These are phyloP conservation scores for Microdochium trichocladiopsis DNA, from an alignment of 2,329 filamentous ascomycete species.

Conservation along the genomic window DNA sequence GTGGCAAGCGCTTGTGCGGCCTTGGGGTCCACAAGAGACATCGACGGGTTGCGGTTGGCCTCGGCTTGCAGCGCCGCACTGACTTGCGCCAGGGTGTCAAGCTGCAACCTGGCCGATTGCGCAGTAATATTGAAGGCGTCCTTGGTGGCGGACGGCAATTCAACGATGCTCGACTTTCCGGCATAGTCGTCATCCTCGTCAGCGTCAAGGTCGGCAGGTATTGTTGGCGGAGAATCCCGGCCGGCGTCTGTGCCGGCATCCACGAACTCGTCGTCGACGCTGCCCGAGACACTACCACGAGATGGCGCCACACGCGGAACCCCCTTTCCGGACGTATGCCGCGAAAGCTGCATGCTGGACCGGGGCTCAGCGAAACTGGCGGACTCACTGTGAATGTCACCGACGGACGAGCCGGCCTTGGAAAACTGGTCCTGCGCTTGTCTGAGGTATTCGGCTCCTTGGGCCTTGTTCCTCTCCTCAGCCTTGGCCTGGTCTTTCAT, in stretches of 20 bases:
- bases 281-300: slow-evolving; percentile 38
- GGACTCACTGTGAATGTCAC: slow-evolving; percentile 42
- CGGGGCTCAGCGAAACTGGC: slow-evolving; percentile 41
- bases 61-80: slow-evolving; percentile 74
- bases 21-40: slow-evolving; percentile 68
- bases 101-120: slow-evolving; percentile 85
- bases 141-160: slow-evolving; percentile 68
- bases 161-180: slow-evolving; percentile 73
- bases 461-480: slow-evolving; percentile 70
- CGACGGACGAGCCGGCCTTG: slow-evolving; percentile 37
- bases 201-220: slow-evolving; percentile 36
- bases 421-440: slow-evolving; percentile 75
- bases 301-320: slow-evolving; percentile 20
- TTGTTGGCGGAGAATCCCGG: slow-evolving; percentile 25
- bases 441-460: slow-evolving; percentile 66
- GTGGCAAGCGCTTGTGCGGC: slow-evolving; percentile 72
- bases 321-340: slow-evolving; percentile 28
- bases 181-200: slow-evolving; percentile 68
- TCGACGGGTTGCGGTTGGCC: slow-evolving; percentile 58
- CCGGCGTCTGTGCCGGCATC: slow-evolving; percentile 37
- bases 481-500: slow-evolving; percentile 94
- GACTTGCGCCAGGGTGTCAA: slow-evolving; percentile 83
- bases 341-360: slow-evolving; percentile 38
- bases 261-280: slow-evolving; percentile 42
- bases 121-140: slow-evolving; percentile 97